Evolutionary conservation across 148 eudicot genomes (phyloP), one percentile per base, ranked within the genome.

Genomic region (Rhododendron griersonianum): DNA sequence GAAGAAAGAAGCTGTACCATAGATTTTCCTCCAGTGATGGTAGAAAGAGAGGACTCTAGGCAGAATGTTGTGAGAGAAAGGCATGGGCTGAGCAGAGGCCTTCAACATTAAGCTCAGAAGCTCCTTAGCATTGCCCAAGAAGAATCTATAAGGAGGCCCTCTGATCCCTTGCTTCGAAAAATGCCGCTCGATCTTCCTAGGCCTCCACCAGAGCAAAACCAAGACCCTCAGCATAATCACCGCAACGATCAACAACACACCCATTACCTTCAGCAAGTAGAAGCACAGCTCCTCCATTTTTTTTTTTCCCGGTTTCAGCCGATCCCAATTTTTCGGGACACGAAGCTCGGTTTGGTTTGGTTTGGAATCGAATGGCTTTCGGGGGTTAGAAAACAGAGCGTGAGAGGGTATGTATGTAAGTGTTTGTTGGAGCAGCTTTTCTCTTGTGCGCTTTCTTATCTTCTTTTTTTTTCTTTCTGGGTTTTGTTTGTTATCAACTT

Each of bases 21-120:
- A 95, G 57, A 97, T 92, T 90, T 94, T 95, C 86, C 91, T 93
- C 99, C 99, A 97, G 44, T 97, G 99, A 85, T 97, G 98, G 86
- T 97, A 97, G 90, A 97, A 97, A 67, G 99, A 94, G 88, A 97
- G 93, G 18, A 97, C 99, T 75, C 99, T 92, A 16, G 99, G 98
- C 71, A 97, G 96, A 44, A 97, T 97, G 84, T 97, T 94, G 90
- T 97, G 99, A 47, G 96, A 92, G 73, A 87, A 86, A 88, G 86
- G 87, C 75, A 96, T 91, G 53, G 98, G 91, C 25, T 93, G 93
- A 73, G 96, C 90, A 61, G 98, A 92, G 80, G 98, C 98, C 82
- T 91, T 93, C 87, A 93, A 55, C 95, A 93, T 94, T 55, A 95
- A 90, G 73, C 91, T 89, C 30, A 92, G 91, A 85, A 97, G 90